Base-by-base conservation (phyloP, 306 rosid species). In the Lathyrus aphaca region DNA sequence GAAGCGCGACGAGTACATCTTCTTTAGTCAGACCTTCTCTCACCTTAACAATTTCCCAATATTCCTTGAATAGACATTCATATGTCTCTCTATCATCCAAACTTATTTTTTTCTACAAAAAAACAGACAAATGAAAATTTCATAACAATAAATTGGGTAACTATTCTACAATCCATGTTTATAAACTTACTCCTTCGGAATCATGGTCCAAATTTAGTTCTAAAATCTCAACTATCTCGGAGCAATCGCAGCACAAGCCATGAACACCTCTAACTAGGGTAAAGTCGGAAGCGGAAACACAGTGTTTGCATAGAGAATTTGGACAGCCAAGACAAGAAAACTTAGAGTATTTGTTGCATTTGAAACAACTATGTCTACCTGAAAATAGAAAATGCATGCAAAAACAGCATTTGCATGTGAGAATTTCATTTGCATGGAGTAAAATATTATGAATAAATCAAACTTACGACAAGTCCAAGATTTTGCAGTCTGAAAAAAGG, bases 61-160 rank as follows among this genome's bases (percentile, higher is more conserved):
- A 92, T 74, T 83, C 89, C 82, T 88, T 89, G 83, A 92, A 90
- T 7, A 89, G 80, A 71, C 84, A 68, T 80, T 92, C 96, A 8
- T 73, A 72, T 16, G 96, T 82, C 49, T 86, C 87, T 53, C 69
- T 78, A 18, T 88, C 92, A 64, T 59, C 44, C 48, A 89, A 80
- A 58, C 58, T 83, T 72, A 89, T 66, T 43, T 53, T 65, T 23
- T 68, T 85, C 96, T 92, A 80, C 74, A 82, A 35, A 73, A 73
- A 55, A 73, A 68, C 14, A 76, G 72, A 66, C 15, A 64, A 37
- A 43, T 35, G 39, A 35, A 35, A 35, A 35, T 7, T 6, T 0
- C 39, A 35, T 35, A 35, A 35, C 39, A 7, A 35, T 35, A 35
- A 35, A 2, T 8, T 35, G 7, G 8, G 8, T 29, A 29, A 29